Conservation (phyloP, 2,329 filamentous ascomycete genomes). For the Fusarium bactridioides region DNA sequence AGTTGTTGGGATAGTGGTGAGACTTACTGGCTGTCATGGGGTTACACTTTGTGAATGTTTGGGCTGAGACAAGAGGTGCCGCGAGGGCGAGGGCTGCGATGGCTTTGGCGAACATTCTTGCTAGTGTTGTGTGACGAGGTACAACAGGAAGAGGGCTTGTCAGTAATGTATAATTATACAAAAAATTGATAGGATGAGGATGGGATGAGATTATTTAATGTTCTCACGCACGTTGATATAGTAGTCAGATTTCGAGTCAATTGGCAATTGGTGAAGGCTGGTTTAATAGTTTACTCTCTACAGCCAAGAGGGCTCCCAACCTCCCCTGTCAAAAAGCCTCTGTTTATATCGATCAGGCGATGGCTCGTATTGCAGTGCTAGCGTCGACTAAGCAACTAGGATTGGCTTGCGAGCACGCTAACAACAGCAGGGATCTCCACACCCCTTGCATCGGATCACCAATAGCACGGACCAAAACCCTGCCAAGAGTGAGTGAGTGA, state of each 20-base stretch:
- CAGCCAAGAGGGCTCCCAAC: background rate
- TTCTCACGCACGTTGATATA: constrained; percentile 21
- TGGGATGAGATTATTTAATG: background rate
- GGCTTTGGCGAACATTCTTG: constrained; percentile 29
- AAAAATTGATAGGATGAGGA: background rate
- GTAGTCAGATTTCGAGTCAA: background rate
- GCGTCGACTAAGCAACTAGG: constrained; percentile 27
- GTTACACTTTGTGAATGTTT: constrained; percentile 35
- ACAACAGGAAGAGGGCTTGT: background rate
- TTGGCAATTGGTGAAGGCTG: constrained; percentile 10
- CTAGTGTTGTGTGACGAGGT: constrained; percentile 10
- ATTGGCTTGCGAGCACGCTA: constrained; percentile 14
- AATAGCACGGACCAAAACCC: constrained; percentile 1
- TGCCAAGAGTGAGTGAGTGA: background rate
- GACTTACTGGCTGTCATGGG: constrained; percentile 28
- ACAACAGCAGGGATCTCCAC: constrained; percentile 8
- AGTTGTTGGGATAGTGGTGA: background rate
- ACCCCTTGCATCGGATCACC: background rate
- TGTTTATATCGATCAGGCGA: constrained; percentile 27
- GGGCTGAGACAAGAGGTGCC: constrained; percentile 32
- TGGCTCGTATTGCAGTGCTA: constrained; percentile 19
- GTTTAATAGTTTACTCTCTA: background rate
- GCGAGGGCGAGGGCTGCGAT: constrained; percentile 27
- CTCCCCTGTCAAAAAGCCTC: constrained; percentile 22
- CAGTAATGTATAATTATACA: constrained; percentile 1